phyloP scores from a whole-genome alignment of 2,329 filamentous ascomycete species.

The Stagonosporopsis chrysanthemi region DNA sequence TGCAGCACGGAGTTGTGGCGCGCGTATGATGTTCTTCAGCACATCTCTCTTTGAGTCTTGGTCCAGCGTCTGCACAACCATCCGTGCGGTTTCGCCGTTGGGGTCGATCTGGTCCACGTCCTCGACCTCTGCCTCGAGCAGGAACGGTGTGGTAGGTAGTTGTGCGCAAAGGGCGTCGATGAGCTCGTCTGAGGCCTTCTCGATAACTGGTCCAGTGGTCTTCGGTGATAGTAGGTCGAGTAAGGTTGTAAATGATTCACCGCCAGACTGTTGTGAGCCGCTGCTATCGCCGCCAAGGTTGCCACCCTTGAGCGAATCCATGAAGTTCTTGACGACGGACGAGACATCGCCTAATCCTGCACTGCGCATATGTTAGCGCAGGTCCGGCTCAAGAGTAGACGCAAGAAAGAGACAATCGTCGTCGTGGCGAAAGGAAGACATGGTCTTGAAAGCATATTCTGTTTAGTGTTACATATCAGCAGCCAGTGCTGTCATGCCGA shows the following conservation, averaged over 20 bases:
- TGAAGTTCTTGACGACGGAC: slow-evolving; percentile 83
- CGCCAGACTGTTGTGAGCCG: slow-evolving; percentile 44
- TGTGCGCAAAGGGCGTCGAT: slow-evolving; percentile 78
- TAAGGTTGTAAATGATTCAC: slow-evolving; percentile 80
- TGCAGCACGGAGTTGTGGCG: slow-evolving; percentile 90
- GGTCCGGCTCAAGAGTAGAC: slow-evolving; percentile 11
- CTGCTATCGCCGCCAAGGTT: slow-evolving; percentile 51
- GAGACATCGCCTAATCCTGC: slow-evolving; percentile 72
- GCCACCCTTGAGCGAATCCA: slow-evolving; percentile 76
- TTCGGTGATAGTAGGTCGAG: slow-evolving; percentile 82
- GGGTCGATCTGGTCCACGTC: slow-evolving; percentile 71
- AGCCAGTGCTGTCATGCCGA: slow-evolving; percentile 33
- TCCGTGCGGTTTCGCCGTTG: slow-evolving; percentile 70
- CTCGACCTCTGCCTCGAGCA: slow-evolving; percentile 74
- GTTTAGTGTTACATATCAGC: slow-evolving; percentile 47
- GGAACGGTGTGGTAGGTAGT: slow-evolving; percentile 79
- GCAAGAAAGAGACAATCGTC: slow-evolving; percentile 25
- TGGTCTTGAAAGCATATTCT: slow-evolving; percentile 43
- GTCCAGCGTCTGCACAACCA: slow-evolving; percentile 76
- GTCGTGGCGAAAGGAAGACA: slow-evolving; percentile 40
- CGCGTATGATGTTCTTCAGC: slow-evolving; percentile 81
- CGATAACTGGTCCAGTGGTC: slow-evolving; percentile 79
- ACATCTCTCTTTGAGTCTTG: slow-evolving; percentile 80
- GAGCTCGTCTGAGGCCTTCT: slow-evolving; percentile 68
- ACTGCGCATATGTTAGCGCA: slow-evolving; percentile 38